These are phyloP conservation scores for Boletus subparvulus DNA, from an alignment of 768 basidiomycete genomes.

Conservation along the genomic window DNA sequence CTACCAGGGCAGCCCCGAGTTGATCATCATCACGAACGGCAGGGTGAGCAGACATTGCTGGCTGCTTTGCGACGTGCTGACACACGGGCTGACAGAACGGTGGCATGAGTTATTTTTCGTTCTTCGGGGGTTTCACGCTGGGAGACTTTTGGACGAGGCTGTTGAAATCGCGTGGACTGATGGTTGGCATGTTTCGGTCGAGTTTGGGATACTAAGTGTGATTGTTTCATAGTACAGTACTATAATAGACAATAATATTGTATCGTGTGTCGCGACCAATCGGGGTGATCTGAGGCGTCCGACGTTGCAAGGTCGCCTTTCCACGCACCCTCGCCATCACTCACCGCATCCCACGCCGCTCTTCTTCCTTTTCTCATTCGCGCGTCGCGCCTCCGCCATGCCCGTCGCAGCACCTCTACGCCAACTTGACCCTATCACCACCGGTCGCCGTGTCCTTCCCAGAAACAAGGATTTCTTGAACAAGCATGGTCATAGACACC, in stretches of 20 bases:
- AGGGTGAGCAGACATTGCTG: conserved; percentile 39
- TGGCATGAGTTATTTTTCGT: conserved; percentile 37
- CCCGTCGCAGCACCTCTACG: conserved; percentile 19
- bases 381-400: conserved; percentile 11
- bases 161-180: conserved; percentile 40
- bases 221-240: conserved; percentile 16
- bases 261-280: conserved; percentile 4
- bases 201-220: conserved; percentile 26
- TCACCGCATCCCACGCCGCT: conserved; percentile 10
- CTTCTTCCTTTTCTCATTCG: background rate
- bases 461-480: conserved; percentile 54
- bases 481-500: conserved; percentile 64
- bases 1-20: conserved; percentile 52
- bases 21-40: conserved; percentile 55
- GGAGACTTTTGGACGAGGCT: conserved; percentile 43
- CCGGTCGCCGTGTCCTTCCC: conserved; percentile 34
- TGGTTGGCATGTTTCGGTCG: conserved; percentile 29
- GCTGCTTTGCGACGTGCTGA: background rate
- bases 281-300: background rate
- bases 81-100: conserved; percentile 34
- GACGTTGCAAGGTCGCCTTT: conserved; percentile 2
- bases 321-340: conserved; percentile 11
- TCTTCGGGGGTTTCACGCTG: conserved; percentile 45
- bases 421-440: conserved; percentile 18
- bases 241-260: background rate